Evolutionary conservation across 2,329 filamentous ascomycete genomes (phyloP).

Genomic region (Cordyceps tenuipes): DNA sequence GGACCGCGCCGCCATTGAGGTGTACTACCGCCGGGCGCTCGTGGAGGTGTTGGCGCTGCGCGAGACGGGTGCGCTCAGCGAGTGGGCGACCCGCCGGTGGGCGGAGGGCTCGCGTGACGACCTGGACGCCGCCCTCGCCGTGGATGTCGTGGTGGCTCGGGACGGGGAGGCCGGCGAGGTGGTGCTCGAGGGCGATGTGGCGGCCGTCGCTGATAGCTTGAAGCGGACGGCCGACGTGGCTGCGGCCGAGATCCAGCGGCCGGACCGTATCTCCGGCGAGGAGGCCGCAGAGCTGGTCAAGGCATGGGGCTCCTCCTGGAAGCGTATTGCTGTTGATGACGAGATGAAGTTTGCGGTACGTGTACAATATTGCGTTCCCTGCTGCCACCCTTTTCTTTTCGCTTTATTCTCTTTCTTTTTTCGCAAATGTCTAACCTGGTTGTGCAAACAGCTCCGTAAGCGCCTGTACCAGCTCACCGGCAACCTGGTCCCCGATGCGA

Average conservation of each 20-base stretch:
- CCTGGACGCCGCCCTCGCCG: slow-evolving; percentile 26
- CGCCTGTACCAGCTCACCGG: slow-evolving; percentile 76
- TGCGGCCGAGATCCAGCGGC: slow-evolving; percentile 15
- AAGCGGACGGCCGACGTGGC: slow-evolving; percentile 17
- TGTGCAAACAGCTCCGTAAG: slow-evolving; percentile 60
- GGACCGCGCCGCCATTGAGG: slow-evolving; percentile 38
- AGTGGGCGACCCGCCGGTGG: slow-evolving; percentile 28
- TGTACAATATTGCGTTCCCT: slow-evolving; percentile 14
- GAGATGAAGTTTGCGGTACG: slow-evolving; percentile 67
- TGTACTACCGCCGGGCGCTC: slow-evolving; percentile 41
- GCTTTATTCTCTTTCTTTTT: too few relatives aligned
- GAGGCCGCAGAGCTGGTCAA: slow-evolving; percentile 36
- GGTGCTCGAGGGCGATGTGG: slow-evolving; percentile 30
- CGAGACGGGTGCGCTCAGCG: slow-evolving; percentile 21
- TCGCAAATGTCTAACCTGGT: not conserved
- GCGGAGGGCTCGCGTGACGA: slow-evolving; percentile 24
- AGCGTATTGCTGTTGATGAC: slow-evolving; percentile 47
- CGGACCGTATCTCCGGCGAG: slow-evolving; percentile 23
- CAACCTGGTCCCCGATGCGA: slow-evolving; percentile 62
- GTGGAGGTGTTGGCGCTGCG: slow-evolving; percentile 41
- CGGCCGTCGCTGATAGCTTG: slow-evolving; percentile 26
- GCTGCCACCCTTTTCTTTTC: not conserved
- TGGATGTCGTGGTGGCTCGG: slow-evolving; percentile 30
- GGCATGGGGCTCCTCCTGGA: slow-evolving; percentile 49
- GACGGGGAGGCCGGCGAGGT: slow-evolving; percentile 27